phyloP scores from a whole-genome alignment of 1,139 yeast genomes.

The Barnettozyma hawaiiensis region DNA sequence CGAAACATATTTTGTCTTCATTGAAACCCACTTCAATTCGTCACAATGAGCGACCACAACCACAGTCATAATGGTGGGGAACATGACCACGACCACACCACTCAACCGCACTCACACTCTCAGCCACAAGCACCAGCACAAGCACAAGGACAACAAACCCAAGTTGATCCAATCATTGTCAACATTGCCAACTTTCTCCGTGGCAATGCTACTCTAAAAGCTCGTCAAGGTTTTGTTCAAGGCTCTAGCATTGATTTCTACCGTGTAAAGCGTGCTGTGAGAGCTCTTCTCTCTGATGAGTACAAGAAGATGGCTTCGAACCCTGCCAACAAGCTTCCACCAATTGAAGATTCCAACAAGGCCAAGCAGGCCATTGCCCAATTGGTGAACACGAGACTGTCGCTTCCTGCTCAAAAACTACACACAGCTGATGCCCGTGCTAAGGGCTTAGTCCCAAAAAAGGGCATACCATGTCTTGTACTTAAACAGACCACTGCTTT shows the following conservation, averaged over 20 bases:
- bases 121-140: slow-evolving; percentile 25
- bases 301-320: slow-evolving; percentile 54
- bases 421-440: slow-evolving; percentile 67
- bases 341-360: slow-evolving; percentile 43
- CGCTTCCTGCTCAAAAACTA: slow-evolving; percentile 69
- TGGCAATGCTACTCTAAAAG: slow-evolving; percentile 59
- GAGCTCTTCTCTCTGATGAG: slow-evolving; percentile 73
- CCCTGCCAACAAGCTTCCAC: slow-evolving; percentile 54
- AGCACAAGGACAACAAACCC: slow-evolving; percentile 31
- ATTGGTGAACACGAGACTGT: slow-evolving; percentile 68
- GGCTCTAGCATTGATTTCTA: slow-evolving; percentile 74
- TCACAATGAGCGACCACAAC: not conserved
- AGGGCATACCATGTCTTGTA: slow-evolving; percentile 67
- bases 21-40: not conserved
- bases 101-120: not conserved
- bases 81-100: not conserved
- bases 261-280: slow-evolving; percentile 73
- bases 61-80: not conserved
- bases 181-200: slow-evolving; percentile 71
- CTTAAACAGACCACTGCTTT: slow-evolving; percentile 64
- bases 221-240: slow-evolving; percentile 71
- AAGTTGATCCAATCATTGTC: slow-evolving; percentile 33
- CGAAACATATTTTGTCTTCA: not conserved
- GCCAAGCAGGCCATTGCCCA: slow-evolving; percentile 61
- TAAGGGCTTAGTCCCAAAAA: slow-evolving; percentile 60